Percentiles rank a stretch among this genome's conserved stretches.
phyloP scores from a whole-genome alignment of 139 green algal genomes.

The Zygnema cylindricum region DNA sequence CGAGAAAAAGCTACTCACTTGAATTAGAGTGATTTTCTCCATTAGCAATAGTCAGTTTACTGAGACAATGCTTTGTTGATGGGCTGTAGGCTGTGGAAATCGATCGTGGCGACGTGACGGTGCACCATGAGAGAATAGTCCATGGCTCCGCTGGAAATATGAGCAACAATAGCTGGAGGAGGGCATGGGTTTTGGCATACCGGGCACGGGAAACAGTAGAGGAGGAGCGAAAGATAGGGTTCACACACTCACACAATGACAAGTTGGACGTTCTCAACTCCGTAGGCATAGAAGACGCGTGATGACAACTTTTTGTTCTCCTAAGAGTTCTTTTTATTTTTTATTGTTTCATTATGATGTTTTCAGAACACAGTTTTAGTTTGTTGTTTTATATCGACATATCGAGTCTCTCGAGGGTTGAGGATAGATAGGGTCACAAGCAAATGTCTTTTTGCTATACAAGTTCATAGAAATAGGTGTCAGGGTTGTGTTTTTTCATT shows the following conservation, averaged over 20 bases:
- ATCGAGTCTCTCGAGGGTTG: no score
- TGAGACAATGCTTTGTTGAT: slow-evolving; percentile 8
- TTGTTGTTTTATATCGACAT: no score
- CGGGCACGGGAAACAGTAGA: slow-evolving; percentile 63
- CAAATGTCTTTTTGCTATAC: no score
- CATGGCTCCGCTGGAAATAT: slow-evolving; percentile 70
- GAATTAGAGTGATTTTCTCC: background rate
- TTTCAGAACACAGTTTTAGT: no score
- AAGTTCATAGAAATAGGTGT: no score
- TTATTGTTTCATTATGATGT: no score
- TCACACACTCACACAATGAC: slow-evolving; percentile 75
- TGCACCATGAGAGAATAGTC: slow-evolving; percentile 72
- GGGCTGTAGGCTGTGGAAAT: slow-evolving; percentile 56
- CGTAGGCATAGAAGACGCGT: slow-evolving; percentile 38
- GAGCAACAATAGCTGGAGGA: slow-evolving; percentile 22
- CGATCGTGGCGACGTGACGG: slow-evolving; percentile 69
- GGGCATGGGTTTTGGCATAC: slow-evolving; percentile 59
- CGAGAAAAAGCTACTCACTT: no score
- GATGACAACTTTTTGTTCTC: no score
- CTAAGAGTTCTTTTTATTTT: no score
- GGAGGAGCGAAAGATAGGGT: slow-evolving; percentile 71
- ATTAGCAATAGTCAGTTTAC: no score
- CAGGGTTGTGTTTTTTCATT: no score
- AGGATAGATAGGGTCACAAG: no score
- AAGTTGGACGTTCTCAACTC: slow-evolving; percentile 34